Percentiles rank a stretch among this genome's conserved stretches.
Conservation (phyloP, 257 asterid genomes). For the Przewalskia tangutica region DNA sequence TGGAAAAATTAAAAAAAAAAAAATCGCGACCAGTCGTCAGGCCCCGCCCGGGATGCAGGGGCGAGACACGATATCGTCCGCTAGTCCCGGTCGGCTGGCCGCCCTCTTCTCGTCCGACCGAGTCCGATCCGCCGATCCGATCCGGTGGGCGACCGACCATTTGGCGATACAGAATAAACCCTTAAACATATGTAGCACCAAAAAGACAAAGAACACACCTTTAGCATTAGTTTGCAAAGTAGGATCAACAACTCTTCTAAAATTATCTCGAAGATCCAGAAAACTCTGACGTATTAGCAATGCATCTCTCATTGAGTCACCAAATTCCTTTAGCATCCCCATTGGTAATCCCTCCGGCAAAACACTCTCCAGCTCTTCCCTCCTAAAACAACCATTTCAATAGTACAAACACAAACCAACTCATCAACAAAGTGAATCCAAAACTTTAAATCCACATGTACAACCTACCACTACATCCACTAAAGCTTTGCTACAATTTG, state of each 20-base stretch:
- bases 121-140: too few relatives aligned
- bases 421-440: neutral
- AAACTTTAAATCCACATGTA: neutral
- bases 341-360: constrained; percentile 87
- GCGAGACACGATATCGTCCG: too few relatives aligned
- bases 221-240: constrained; percentile 31
- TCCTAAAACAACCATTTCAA: constrained; percentile 27
- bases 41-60: too few relatives aligned
- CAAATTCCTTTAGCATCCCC: constrained; percentile 91
- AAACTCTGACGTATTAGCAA: constrained; percentile 74
- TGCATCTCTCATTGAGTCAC: constrained; percentile 75
- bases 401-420: neutral
- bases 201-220: constrained; percentile 29
- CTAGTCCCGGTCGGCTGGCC: too few relatives aligned
- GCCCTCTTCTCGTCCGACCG: too few relatives aligned
- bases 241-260: constrained; percentile 69
- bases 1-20: too few relatives aligned
- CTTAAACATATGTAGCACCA: constrained; percentile 5
- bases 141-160: too few relatives aligned
- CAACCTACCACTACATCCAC: neutral
- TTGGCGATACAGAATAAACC: too few relatives aligned
- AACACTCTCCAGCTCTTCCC: constrained; percentile 49
- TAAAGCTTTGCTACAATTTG: neutral
- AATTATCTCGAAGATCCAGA: constrained; percentile 85
- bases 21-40: too few relatives aligned